Base-by-base conservation (phyloP, 768 basidiomycete species). In the Suillus tomentosus region DNA sequence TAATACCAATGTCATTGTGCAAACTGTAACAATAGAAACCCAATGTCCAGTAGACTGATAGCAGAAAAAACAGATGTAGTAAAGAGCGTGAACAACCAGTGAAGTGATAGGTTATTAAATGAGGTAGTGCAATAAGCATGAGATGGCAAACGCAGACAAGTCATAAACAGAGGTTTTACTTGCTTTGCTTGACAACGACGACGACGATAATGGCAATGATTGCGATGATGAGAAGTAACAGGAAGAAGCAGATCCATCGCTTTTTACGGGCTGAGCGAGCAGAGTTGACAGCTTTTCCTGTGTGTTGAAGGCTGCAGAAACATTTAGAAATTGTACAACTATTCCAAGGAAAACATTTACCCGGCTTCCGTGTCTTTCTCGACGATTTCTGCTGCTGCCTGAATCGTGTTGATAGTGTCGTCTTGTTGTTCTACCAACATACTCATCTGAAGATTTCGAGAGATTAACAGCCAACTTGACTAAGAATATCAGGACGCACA, bases 171-270 rank as follows among this genome's bases (percentile, higher is more conserved):
- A 61, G 31, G 47, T 1, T 40, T 57, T 40, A 57, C 54, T 82
- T 81, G 60, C 77, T 79, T 57, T 82, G 80, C 51, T 77, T 82
- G 24, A 85, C 77, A 34, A 89, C 82, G 39, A 87, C 80, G 6
- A 84, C 87, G 34, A 85, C 79, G 37, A 92, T 79, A 60, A 91
- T 81, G 53, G 84, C 88, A 53, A 87, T 80, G 56, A 92, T 84
- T 67, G 88, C 84, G 64, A 90, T 80, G 61, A 95, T 71, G 64
- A 93, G 72, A 62, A 95, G 71, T 62, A 77, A 72, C 65, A 94
- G 86, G 78, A 87, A 73, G 83, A 96, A 96, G 79, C 96, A 98
- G 74, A 96, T 96, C 95, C 95, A 97, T 71, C 95, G 88, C 85
- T 96, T 98, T 78, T 90, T 94, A 65, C 96, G 88, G 24, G 96